Evolutionary conservation across 805 yeast genomes (phyloP), one percentile per base, ranked within the genome.

Genomic region (Kodamaea lidongshanica): DNA sequence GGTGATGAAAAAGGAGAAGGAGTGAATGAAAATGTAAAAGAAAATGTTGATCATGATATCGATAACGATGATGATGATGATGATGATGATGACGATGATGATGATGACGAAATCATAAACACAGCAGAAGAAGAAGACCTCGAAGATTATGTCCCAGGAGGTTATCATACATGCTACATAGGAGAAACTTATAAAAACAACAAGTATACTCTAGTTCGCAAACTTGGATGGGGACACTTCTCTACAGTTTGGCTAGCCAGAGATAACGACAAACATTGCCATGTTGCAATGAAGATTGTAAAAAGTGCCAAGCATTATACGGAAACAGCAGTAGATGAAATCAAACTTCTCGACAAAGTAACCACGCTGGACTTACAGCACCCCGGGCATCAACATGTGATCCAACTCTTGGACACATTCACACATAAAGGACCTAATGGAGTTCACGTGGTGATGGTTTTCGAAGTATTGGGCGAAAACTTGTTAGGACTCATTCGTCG

Each of bases 141-240:
- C 26, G 76, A 75, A 34, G 98, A 92, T 57, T 92, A 92, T 56
- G 76, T 75, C 35, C 76, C 78, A 7, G 97, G 97, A 14, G 99
- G 99, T 0, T 92, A 92, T 54, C 98, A 92, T 50, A 96, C 98
- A 0, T 92, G 94, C 8, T 76, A 59, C 41, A 76, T 86, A 28
- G 97, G 97, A 5, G 98, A 94, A 52, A 58, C 58, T 13, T 89
- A 80, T 56, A 82, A 85, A 45, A 66, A 81, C 33, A 75, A 76
- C 12, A 73, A 83, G 36, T 92, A 92, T 53, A 67, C 78, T 2
- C 58, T 92, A 28, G 88, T 84, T 17, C 73, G 97, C 38, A 92
- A 92, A 52, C 65, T 92, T 4, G 99, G 99, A 1, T 92, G 99
- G 99, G 99, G 99, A 19, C 96, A 92, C 58, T 92, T 92, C 52